phyloP scores from a whole-genome alignment of 106 monocot species.

The Dendrobium catenatum region DNA sequence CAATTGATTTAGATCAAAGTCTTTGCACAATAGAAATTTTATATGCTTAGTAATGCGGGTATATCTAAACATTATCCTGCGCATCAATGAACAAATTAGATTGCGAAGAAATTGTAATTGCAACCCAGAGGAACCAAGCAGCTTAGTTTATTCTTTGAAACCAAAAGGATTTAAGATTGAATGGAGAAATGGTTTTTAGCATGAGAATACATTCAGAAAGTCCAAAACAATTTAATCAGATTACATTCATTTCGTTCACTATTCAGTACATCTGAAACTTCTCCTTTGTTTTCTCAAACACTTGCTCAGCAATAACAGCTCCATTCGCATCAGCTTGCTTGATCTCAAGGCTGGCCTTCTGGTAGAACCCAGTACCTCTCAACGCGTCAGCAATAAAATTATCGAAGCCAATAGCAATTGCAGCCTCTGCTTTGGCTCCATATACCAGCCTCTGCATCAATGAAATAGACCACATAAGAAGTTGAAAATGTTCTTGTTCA shows the following conservation, averaged over 20 bases:
- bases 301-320: conserved; percentile 74
- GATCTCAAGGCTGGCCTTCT: conserved; percentile 74
- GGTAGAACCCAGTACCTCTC: conserved; percentile 67
- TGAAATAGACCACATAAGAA: neutral
- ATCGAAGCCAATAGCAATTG: conserved; percentile 86
- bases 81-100: too few species aligned
- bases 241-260: neutral
- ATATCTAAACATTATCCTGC: too few species aligned
- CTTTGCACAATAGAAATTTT: too few species aligned
- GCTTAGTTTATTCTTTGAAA: neutral
- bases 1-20: too few species aligned
- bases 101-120: neutral
- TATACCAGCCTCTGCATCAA: conserved; percentile 67
- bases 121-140: neutral
- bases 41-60: too few species aligned
- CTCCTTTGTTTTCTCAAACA: conserved; percentile 79
- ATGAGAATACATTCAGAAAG: neutral
- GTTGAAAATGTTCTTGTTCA: too few species aligned
- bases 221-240: neutral
- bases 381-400: conserved; percentile 84
- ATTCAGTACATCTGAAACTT: conserved; percentile 73
- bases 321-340: conserved; percentile 71
- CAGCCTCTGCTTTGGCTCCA: conserved; percentile 84
- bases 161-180: neutral
- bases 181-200: neutral